These are phyloP conservation scores for Chaetomium fimeti DNA, from an alignment of 495 filamentous ascomycete genomes.

Conservation along the genomic window DNA sequence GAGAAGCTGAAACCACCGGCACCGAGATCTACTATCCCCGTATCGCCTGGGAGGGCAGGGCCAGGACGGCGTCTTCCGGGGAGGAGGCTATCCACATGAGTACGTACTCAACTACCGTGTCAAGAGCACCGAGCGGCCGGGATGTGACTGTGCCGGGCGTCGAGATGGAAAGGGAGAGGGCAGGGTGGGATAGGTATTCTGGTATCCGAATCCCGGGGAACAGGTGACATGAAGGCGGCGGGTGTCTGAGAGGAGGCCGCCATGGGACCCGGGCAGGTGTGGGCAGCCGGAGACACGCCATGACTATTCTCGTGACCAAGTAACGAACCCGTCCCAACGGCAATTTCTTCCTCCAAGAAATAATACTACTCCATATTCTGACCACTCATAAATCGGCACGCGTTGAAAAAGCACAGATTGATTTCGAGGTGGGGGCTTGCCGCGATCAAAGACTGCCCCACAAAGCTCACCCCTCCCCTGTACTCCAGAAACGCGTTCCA, in stretches of 20 bases:
- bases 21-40: slow-evolving; percentile 16
- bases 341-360: neutral
- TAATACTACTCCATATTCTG: neutral
- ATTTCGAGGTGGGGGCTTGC: slow-evolving; percentile 22
- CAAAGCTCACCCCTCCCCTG: slow-evolving; percentile 5
- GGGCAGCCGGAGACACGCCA: neutral
- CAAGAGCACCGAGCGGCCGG: slow-evolving; percentile 10
- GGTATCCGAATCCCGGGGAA: neutral
- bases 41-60: slow-evolving; percentile 21
- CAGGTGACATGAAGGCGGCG: neutral
- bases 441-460: slow-evolving; percentile 7
- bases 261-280: neutral
- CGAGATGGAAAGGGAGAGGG: slow-evolving; percentile 8
- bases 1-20: neutral
- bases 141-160: slow-evolving; percentile 13
- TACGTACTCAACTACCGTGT: slow-evolving; percentile 21
- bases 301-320: neutral
- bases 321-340: slow-evolving; percentile 5
- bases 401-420: slow-evolving; percentile 6
- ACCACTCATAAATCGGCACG: slow-evolving; percentile 25
- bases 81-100: slow-evolving; percentile 19
- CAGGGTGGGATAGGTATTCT: slow-evolving; percentile 5
- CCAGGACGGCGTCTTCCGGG: slow-evolving; percentile 9
- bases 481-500: slow-evolving; percentile 19
- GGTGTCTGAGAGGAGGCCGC: neutral